Evolutionary conservation across 495 filamentous ascomycete genomes (phyloP).

Genomic region (Tuber aestivum): DNA sequence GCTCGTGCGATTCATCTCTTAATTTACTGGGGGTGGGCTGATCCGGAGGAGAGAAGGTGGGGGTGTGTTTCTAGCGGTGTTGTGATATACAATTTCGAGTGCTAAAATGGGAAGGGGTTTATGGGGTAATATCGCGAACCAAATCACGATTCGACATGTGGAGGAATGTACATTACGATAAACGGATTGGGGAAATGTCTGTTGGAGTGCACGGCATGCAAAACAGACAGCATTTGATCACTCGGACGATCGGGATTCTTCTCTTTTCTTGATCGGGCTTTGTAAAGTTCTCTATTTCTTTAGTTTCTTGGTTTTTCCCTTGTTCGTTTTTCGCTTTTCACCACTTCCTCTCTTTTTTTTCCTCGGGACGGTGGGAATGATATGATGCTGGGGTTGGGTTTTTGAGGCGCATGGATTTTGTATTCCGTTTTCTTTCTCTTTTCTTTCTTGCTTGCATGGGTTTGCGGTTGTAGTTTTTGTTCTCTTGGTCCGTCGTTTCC

Average conservation of each 20-base stretch:
- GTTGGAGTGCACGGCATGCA: conserved; percentile 36
- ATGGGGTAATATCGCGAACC: conserved; percentile 30
- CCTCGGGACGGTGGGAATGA: conserved; percentile 36
- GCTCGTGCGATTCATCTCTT: conserved; percentile 16
- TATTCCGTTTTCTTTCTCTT: conserved; percentile 26
- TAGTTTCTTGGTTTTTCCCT: conserved; percentile 27
- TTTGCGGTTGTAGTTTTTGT: conserved; percentile 37
- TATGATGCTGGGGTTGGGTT: conserved; percentile 42
- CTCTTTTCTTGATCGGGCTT: conserved; percentile 37
- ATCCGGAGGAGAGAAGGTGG: not conserved
- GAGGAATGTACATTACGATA: conserved; percentile 41
- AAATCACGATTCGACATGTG: conserved; percentile 28
- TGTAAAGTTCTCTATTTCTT: conserved; percentile 40
- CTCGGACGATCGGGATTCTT: conserved; percentile 16
- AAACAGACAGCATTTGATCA: conserved; percentile 1
- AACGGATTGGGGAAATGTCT: conserved; percentile 34
- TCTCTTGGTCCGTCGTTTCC: conserved; percentile 35
- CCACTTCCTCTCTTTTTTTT: conserved; percentile 25
- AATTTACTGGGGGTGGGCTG: not conserved
- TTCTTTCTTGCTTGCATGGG: conserved; percentile 34
- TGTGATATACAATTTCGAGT: conserved; percentile 31
- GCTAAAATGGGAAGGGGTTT: conserved; percentile 21
- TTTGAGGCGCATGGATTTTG: conserved; percentile 42
- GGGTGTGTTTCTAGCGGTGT: conserved; percentile 7
- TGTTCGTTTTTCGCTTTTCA: conserved; percentile 8